Conservation (phyloP, 2,329 filamentous ascomycete species). For the Exserohilum rostratum region DNA sequence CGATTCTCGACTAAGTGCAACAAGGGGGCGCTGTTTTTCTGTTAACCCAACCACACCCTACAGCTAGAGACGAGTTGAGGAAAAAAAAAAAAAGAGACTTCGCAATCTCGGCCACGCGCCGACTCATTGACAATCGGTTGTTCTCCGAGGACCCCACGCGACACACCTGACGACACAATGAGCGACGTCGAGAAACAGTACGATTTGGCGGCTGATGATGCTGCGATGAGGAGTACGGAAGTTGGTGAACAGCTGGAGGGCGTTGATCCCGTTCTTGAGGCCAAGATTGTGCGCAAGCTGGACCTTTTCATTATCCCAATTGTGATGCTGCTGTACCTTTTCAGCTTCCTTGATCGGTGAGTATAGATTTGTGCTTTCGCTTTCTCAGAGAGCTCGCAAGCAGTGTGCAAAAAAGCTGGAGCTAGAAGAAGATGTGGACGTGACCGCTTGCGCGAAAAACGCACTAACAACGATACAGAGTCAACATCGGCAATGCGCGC, state of each 20-base stretch:
- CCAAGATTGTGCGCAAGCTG: constrained; percentile 67
- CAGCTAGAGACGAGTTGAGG: neutral
- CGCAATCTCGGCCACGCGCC: neutral
- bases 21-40: constrained; percentile 13
- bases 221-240: constrained; percentile 29
- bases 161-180: constrained; percentile 24
- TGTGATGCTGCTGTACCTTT: constrained; percentile 72
- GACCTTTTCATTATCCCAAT: constrained; percentile 69
- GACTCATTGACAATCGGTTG: constrained; percentile 8
- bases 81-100: neutral
- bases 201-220: constrained; percentile 15
- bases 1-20: constrained; percentile 19
- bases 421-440: no score
- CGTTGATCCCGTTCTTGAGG: constrained; percentile 54
- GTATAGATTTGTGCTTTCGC: constrained; percentile 24
- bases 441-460: neutral
- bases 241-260: constrained; percentile 36
- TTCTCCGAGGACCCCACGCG: neutral
- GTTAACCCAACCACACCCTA: neutral
- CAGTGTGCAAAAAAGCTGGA: no score
- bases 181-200: constrained; percentile 37
- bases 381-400: no score
- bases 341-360: constrained; percentile 75
- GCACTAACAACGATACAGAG: constrained; percentile 36
- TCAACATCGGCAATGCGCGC: constrained; percentile 74